Conservation (phyloP, 1,284 basidiomycete species). For the Tilletia indica region DNA sequence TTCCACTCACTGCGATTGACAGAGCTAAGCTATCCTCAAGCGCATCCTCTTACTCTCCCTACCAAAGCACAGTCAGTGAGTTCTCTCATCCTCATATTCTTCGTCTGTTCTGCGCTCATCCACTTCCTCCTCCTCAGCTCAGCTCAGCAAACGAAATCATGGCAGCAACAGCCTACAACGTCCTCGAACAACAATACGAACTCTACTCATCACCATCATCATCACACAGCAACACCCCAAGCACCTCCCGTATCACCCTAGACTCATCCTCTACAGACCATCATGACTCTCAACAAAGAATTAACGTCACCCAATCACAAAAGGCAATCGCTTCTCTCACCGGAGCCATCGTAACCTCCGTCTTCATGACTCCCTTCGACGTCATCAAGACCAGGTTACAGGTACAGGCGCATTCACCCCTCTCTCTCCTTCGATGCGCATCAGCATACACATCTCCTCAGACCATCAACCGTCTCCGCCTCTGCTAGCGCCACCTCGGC, state of each 20-base stretch:
- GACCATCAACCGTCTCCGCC: neutral
- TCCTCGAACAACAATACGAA: constrained; percentile 13
- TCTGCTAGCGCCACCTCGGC: neutral
- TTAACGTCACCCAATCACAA: constrained; percentile 60
- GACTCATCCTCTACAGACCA: neutral
- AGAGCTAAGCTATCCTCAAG: no score
- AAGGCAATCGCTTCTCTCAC: constrained; percentile 77
- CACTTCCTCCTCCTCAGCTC: neutral
- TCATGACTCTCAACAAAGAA: neutral
- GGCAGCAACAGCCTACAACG: constrained; percentile 16
- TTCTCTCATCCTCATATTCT: neutral
- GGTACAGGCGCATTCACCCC: constrained; percentile 62
- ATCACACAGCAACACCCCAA: neutral
- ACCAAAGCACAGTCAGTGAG: no score
- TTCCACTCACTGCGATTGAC: no score
- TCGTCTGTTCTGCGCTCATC: neutral
- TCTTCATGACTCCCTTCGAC: constrained; percentile 92
- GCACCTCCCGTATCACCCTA: neutral
- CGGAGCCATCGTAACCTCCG: constrained; percentile 75
- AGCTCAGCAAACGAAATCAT: neutral
- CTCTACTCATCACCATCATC: neutral
- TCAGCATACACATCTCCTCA: constrained; percentile 25
- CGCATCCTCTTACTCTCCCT: no score
- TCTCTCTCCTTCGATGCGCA: constrained; percentile 37
- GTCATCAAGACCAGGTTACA: constrained; percentile 90